These are phyloP conservation scores for Casuarina glauca DNA, from an alignment of 306 rosid species.

Conservation along the genomic window DNA sequence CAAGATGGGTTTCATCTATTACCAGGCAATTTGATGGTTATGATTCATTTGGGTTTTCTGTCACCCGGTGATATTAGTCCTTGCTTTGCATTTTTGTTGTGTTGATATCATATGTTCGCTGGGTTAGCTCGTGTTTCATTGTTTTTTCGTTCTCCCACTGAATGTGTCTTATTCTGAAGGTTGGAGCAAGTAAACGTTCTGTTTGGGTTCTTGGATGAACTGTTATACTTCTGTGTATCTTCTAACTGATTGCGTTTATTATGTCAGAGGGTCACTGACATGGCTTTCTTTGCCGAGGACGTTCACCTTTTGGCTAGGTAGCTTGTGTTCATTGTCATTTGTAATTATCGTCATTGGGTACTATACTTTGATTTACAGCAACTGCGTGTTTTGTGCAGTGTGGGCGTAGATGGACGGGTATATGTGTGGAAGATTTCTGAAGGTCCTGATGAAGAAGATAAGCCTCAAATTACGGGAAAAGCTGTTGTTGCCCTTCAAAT, in stretches of 20 bases:
- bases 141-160: background rate
- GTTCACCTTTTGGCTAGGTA: constrained; percentile 99
- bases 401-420: constrained; percentile 85
- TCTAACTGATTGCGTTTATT: constrained; percentile 23
- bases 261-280: constrained; percentile 96
- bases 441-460: constrained; percentile 94
- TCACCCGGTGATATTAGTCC: background rate
- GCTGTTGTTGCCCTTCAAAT: constrained; percentile 75
- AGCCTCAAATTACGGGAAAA: constrained; percentile 82
- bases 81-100: background rate
- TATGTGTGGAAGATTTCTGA: constrained; percentile 94
- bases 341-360: background rate
- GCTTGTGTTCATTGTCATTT: constrained; percentile 18
- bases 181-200: background rate
- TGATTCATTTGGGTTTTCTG: background rate
- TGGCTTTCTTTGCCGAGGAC: constrained; percentile 98
- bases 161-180: constrained; percentile 18
- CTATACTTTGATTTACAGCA: constrained; percentile 19
- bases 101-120: background rate
- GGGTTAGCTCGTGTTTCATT: background rate
- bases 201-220: constrained; percentile 10
- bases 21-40: background rate
- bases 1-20: background rate
- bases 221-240: constrained; percentile 19
- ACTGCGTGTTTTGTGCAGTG: constrained; percentile 56